phyloP scores from a whole-genome alignment of 139 green algal genomes.

The Micractinium conductrix region DNA sequence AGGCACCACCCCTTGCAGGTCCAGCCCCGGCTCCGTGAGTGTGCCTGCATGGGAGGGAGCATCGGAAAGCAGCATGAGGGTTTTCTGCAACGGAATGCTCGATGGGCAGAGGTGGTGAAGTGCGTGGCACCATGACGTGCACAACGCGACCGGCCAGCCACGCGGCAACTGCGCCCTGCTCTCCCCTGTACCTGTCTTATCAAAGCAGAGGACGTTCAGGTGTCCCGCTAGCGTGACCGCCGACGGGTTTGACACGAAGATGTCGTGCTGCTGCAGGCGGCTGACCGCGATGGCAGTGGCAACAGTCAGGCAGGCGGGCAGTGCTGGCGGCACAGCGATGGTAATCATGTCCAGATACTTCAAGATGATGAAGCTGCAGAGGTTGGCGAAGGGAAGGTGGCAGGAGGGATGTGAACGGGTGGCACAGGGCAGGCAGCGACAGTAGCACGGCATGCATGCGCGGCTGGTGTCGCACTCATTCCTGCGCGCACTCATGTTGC shows the following conservation, averaged over 20 bases:
- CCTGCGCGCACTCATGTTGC: too few relatives aligned
- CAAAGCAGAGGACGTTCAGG: slow-evolving; percentile 74
- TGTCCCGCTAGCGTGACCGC: slow-evolving; percentile 67
- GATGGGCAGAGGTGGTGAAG: too few relatives aligned
- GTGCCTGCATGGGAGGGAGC: too few relatives aligned
- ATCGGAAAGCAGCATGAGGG: too few relatives aligned
- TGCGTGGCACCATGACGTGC: too few relatives aligned
- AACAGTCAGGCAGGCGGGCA: slow-evolving; percentile 78
- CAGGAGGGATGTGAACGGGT: background rate
- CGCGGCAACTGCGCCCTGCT: too few relatives aligned
- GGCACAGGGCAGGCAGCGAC: background rate
- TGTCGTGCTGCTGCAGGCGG: slow-evolving; percentile 56
- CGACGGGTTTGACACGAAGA: slow-evolving; percentile 69
- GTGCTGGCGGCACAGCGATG: slow-evolving; percentile 75
- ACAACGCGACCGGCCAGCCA: too few relatives aligned
- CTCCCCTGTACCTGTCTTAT: too few relatives aligned
- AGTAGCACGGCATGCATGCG: too few relatives aligned
- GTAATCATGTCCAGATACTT: slow-evolving; percentile 82
- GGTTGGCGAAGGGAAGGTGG: background rate
- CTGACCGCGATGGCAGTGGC: slow-evolving; percentile 66
- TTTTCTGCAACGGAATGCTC: too few relatives aligned
- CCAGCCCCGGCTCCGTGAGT: slow-evolving; percentile 70
- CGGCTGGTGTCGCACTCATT: too few relatives aligned
- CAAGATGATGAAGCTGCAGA: slow-evolving; percentile 34
- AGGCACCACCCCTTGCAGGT: slow-evolving; percentile 62